Evolutionary conservation across 2,329 filamentous ascomycete genomes (phyloP).

Genomic region (Ophiocordyceps polyrhachis-furcata): DNA sequence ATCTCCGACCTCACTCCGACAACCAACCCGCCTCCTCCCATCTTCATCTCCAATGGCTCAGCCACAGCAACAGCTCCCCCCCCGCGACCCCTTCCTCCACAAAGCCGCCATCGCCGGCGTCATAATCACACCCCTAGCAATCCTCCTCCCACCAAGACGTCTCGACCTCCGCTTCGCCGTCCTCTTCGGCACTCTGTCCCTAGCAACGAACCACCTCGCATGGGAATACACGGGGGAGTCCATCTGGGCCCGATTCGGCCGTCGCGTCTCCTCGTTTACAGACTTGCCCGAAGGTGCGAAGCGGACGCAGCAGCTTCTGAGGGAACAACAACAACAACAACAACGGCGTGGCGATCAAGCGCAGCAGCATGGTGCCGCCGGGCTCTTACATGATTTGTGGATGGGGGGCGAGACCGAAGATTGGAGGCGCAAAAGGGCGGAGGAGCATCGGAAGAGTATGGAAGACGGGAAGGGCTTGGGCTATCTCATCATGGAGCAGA

Average conservation of each 20-base stretch:
- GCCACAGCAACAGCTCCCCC: conserved; percentile 11
- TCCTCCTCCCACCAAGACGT: conserved; percentile 32
- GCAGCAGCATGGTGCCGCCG: conserved; percentile 1
- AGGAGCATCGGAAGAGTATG: conserved; percentile 32
- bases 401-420: conserved; percentile 36
- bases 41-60: conserved; percentile 10
- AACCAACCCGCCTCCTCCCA: no score
- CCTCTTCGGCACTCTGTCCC: conserved; percentile 29
- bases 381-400: conserved; percentile 31
- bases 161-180: conserved; percentile 30
- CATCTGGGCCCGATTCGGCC: conserved; percentile 26
- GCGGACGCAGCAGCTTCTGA: conserved; percentile 26
- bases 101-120: conserved; percentile 28
- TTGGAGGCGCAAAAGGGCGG: conserved; percentile 33
- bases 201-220: conserved; percentile 34
- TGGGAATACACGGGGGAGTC: conserved; percentile 38
- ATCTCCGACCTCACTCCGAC: no score
- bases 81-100: conserved; percentile 22
- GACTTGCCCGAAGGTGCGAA: conserved; percentile 38
- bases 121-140: conserved; percentile 25
- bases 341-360: conserved; percentile 14
- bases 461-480: conserved; percentile 36
- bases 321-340: conserved; percentile 22
- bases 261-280: conserved; percentile 26
- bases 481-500: conserved; percentile 36